A percentile compares a stretch with the other conserved stretches of the same genome.
phyloP scores from a whole-genome alignment of 1,139 yeast species.

The Suhomyces terraborum region DNA sequence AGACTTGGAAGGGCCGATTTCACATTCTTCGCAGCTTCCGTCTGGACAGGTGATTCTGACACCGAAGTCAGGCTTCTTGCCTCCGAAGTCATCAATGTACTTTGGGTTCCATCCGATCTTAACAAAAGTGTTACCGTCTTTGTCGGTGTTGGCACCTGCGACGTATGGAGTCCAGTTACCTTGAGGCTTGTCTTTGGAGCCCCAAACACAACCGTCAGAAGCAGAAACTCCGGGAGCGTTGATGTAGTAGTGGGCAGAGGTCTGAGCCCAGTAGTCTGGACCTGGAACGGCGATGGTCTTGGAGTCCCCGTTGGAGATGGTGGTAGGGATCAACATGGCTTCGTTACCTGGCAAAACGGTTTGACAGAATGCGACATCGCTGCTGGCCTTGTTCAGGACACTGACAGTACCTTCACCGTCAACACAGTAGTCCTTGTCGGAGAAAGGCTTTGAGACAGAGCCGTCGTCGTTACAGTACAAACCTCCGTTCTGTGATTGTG shows the following conservation, averaged over 20 bases:
- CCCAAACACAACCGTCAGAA: constrained; percentile 85
- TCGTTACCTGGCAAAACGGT: constrained; percentile 93
- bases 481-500: constrained; percentile 82
- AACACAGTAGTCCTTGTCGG: constrained; percentile 63
- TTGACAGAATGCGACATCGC: constrained; percentile 81
- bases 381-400: constrained; percentile 55
- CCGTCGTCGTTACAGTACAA: constrained; percentile 74
- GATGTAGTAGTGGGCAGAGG: constrained; percentile 86
- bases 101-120: constrained; percentile 93
- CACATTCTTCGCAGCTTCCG: constrained; percentile 68
- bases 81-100: constrained; percentile 63
- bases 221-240: constrained; percentile 84
- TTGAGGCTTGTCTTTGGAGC: constrained; percentile 59
- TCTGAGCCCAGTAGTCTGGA: constrained; percentile 66
- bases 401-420: constrained; percentile 74
- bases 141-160: constrained; percentile 84
- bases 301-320: constrained; percentile 48
- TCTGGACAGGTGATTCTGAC: constrained; percentile 70
- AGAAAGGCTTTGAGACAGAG: constrained; percentile 60
- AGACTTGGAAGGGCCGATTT: constrained; percentile 67
- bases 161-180: constrained; percentile 96
- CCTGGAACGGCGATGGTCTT: constrained; percentile 81
- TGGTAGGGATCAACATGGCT: constrained; percentile 88
- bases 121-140: constrained; percentile 65
- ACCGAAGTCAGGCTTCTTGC: constrained; percentile 66